Evolutionary conservation across 768 basidiomycete genomes (phyloP).

Genomic region (Mycena alexandri): DNA sequence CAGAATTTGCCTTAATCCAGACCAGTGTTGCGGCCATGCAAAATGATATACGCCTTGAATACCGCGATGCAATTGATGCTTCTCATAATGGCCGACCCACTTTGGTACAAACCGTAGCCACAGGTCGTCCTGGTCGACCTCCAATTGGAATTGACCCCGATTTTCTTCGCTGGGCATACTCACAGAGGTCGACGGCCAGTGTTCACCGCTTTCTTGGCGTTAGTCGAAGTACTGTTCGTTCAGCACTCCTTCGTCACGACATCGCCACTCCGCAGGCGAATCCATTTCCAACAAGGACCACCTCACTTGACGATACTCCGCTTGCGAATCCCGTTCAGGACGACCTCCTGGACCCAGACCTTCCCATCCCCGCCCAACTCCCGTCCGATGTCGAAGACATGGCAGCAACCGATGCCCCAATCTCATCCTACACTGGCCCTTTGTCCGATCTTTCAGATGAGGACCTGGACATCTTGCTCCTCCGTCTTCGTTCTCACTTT

Average conservation of each 20-base stretch:
- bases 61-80: no score
- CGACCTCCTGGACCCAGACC: constrained; percentile 24
- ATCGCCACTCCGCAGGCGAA: constrained; percentile 30
- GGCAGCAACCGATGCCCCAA: not conserved
- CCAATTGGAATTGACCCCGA: constrained; percentile 43
- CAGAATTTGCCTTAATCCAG: no score
- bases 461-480: constrained; percentile 31
- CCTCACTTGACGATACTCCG: no score
- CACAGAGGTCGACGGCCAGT: constrained; percentile 36
- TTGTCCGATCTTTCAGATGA: constrained; percentile 8
- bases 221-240: constrained; percentile 33
- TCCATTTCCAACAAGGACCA: no score
- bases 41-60: no score
- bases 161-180: constrained; percentile 39
- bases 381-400: constrained; percentile 15
- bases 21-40: no score
- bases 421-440: constrained; percentile 14
- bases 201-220: constrained; percentile 35
- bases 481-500: constrained; percentile 27
- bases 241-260: constrained; percentile 40
- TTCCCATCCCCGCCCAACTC: constrained; percentile 20
- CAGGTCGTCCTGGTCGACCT: constrained; percentile 42
- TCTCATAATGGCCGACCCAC: constrained; percentile 22
- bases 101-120: not conserved
- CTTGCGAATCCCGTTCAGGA: no score